Percentiles rank a stretch among this genome's conserved stretches.
phyloP scores from a whole-genome alignment of 306 rosid species.

The Argentina anserina region DNA sequence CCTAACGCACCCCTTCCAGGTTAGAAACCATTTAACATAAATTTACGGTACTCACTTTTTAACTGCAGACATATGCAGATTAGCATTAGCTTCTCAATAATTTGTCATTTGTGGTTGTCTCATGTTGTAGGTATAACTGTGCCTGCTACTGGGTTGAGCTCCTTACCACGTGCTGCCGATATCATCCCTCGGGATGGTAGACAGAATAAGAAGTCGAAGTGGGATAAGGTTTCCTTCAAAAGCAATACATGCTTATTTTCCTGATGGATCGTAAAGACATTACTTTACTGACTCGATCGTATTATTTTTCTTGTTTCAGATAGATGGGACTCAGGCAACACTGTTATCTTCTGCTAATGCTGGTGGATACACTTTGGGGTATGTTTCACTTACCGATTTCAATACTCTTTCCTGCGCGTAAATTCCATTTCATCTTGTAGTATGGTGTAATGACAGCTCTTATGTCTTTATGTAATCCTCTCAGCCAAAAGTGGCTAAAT shows the following conservation, averaged over 20 bases:
- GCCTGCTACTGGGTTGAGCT: conserved; percentile 41
- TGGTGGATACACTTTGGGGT: conserved; percentile 90
- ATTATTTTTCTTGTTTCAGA: conserved; percentile 43
- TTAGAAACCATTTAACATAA: not conserved
- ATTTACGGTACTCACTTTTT: not conserved
- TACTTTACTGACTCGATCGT: conserved; percentile 16
- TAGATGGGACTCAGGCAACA: conserved; percentile 74
- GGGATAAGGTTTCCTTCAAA: conserved; percentile 44
- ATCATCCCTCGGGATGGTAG: conserved; percentile 51
- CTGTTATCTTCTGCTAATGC: conserved; percentile 66
- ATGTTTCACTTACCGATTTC: conserved; percentile 28
- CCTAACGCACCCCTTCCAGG: not conserved
- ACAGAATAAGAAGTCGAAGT: conserved; percentile 49
- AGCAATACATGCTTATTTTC: conserved; percentile 9
- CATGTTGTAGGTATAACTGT: conserved; percentile 36
- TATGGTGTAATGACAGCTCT: not conserved
- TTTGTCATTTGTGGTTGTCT: conserved; percentile 14
- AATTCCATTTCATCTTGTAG: conserved; percentile 11
- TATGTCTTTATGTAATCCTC: not conserved
- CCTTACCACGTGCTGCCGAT: conserved; percentile 47
- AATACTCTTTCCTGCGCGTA: conserved; percentile 10
- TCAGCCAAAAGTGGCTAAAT: not conserved
- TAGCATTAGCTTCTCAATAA: not conserved
- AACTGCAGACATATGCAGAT: not conserved
- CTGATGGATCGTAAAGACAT: conserved; percentile 3